Evolutionary conservation across 805 yeast genomes (phyloP).

Genomic region (Pichia paraexigua): DNA sequence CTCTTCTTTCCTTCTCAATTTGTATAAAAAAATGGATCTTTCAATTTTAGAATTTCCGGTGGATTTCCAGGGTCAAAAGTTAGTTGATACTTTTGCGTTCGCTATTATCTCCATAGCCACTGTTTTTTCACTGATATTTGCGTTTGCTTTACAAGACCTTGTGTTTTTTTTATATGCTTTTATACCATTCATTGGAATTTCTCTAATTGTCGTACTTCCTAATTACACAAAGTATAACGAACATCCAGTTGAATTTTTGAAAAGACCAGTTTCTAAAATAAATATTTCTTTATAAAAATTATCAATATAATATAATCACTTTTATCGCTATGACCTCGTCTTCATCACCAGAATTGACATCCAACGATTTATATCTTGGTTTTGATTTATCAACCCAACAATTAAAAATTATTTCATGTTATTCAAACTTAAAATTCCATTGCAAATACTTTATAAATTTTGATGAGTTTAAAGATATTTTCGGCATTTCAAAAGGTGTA

Average conservation of each 20-base stretch:
- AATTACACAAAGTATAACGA: slow-evolving; percentile 50
- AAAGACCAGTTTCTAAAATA: slow-evolving; percentile 9
- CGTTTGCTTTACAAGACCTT: slow-evolving; percentile 41
- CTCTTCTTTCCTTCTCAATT: background rate
- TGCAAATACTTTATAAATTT: slow-evolving; percentile 60
- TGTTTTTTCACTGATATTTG: slow-evolving; percentile 37
- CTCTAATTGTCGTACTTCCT: slow-evolving; percentile 40
- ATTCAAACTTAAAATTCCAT: slow-evolving; percentile 40
- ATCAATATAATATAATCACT: background rate
- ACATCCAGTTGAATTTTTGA: slow-evolving; percentile 42
- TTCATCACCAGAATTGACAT: background rate
- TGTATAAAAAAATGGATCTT: background rate
- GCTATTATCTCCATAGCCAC: slow-evolving; percentile 26
- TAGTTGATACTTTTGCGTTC: slow-evolving; percentile 29
- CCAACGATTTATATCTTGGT: slow-evolving; percentile 44
- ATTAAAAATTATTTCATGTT: slow-evolving; percentile 63
- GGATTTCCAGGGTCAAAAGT: slow-evolving; percentile 48
- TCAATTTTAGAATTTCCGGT: slow-evolving; percentile 24
- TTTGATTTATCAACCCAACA: slow-evolving; percentile 89
- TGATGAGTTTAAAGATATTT: slow-evolving; percentile 47
- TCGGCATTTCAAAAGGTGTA: slow-evolving; percentile 71
- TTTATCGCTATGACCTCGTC: background rate
- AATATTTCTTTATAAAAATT: background rate
- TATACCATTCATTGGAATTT: slow-evolving; percentile 27
- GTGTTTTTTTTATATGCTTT: slow-evolving; percentile 32